Evolutionary conservation across 768 basidiomycete species (phyloP), one percentile per base, ranked within the genome.

Genomic region (Pleurotus eryngii): DNA sequence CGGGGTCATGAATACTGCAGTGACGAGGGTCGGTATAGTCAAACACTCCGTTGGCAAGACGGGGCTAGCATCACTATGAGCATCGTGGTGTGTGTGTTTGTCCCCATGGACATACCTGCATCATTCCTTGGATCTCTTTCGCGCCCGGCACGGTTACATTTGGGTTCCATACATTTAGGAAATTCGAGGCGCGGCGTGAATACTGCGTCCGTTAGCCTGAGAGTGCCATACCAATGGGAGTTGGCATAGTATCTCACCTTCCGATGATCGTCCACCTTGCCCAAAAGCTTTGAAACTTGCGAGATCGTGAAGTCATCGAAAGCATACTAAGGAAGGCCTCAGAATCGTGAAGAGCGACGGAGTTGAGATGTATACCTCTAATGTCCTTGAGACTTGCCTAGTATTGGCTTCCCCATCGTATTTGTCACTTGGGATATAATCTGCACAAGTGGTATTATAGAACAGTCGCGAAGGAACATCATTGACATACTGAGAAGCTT

Each of bases 11-110:
- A 39, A 82, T 73, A 63, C 84, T 85, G 65, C 85, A 87, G 64
- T 86, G 84, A 37, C 85, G 72, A 5, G 85, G 85, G 65, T 87
- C 85, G 1, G 85, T 87, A 59, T 76, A 83, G 64, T 80, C 82
- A 68, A 81, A 87, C 0, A 75, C 77, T 3, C 85, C 84, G 60
- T 83, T 76, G 0, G 75, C 73, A 51, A 80, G 81, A 12, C 79
- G 75, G 3, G 79, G 82, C 83, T 86, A 56, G 30, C 30, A 35
- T 35, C 8, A 9, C 30, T 35, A 9, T 35, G 30, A 35, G 30
- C 7, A 3, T 35, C 8, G 30, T 30, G 9, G 3, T 9, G 30
- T 35, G 30, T 35, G 30, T 11, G 7, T 9, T 9, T 35, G 30
- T 35, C 4, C 30, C 30, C 6, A 24, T 9, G 38, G n/a, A 42